phyloP scores from a whole-genome alignment of 176 grass and related monocot species.

The Metroxylon sagu region DNA sequence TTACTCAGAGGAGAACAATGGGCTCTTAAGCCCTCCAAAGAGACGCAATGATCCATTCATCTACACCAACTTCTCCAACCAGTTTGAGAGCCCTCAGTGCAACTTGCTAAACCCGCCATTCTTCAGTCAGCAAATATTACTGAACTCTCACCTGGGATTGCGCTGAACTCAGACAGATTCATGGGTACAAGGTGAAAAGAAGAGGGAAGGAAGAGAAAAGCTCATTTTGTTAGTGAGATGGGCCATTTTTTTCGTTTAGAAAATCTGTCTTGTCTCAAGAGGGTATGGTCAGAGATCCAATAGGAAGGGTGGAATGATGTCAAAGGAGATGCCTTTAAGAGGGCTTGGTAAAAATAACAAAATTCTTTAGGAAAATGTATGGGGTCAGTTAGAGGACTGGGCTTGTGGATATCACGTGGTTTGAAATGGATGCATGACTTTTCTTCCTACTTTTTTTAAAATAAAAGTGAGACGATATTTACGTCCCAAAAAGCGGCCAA shows the following conservation, averaged over 20 bases:
- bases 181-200: too few relatives aligned
- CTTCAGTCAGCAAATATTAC: constrained; percentile 3
- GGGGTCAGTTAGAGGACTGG: not conserved
- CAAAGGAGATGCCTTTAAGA: too few relatives aligned
- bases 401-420: constrained; percentile 16
- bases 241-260: too few relatives aligned
- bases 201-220: too few relatives aligned
- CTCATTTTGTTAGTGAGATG: too few relatives aligned
- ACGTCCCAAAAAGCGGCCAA: too few relatives aligned
- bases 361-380: constrained; percentile 7
- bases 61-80: constrained; percentile 42
- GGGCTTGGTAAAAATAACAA: not conserved
- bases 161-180: constrained; percentile 3
- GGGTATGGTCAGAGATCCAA: too few relatives aligned
- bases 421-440: constrained; percentile 19
- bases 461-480: not conserved
- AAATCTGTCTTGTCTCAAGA: too few relatives aligned
- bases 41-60: constrained; percentile 47
- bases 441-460: constrained; percentile 4
- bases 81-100: constrained; percentile 16
- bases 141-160: constrained; percentile 7
- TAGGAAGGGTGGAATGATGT: too few relatives aligned
- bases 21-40: constrained; percentile 18
- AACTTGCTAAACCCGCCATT: constrained; percentile 15
- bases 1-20: constrained; percentile 25